Evolutionary conservation across 257 asterid species (phyloP).

Genomic region (Nyctanthes arbortristis): DNA sequence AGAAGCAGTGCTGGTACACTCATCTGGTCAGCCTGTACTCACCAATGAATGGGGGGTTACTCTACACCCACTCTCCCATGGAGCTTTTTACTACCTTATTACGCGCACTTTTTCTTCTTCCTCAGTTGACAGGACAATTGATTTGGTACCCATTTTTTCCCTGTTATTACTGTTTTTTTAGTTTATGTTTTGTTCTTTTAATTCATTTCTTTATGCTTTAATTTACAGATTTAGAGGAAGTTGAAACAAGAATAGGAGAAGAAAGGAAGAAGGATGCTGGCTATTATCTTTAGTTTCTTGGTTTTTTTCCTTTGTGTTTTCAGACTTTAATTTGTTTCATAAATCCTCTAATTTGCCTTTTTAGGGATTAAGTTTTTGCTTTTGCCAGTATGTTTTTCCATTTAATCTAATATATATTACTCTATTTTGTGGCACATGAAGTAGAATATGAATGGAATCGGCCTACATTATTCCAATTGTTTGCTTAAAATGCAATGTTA

Average conservation of each 20-base stretch:
- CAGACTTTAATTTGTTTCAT: background rate
- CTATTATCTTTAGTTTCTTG: background rate
- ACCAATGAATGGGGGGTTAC: conserved; percentile 86
- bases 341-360: background rate
- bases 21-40: conserved; percentile 76
- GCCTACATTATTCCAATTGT: background rate
- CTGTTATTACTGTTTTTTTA: too few species aligned
- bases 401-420: background rate
- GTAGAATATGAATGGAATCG: background rate
- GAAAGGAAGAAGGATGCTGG: background rate
- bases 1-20: conserved; percentile 68
- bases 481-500: background rate
- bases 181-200: too few species aligned
- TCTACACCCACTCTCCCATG: conserved; percentile 76
- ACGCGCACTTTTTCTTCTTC: conserved; percentile 38
- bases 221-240: conserved; percentile 7
- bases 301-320: too few species aligned
- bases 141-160: conserved; percentile 27
- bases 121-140: conserved; percentile 17
- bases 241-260: background rate
- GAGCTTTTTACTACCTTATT: conserved; percentile 72
- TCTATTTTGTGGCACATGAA: background rate
- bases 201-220: too few species aligned
- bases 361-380: background rate
- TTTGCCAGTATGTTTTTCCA: background rate